phyloP scores from a whole-genome alignment of 805 yeast species.

The Myxozyma vanderwaltii region DNA sequence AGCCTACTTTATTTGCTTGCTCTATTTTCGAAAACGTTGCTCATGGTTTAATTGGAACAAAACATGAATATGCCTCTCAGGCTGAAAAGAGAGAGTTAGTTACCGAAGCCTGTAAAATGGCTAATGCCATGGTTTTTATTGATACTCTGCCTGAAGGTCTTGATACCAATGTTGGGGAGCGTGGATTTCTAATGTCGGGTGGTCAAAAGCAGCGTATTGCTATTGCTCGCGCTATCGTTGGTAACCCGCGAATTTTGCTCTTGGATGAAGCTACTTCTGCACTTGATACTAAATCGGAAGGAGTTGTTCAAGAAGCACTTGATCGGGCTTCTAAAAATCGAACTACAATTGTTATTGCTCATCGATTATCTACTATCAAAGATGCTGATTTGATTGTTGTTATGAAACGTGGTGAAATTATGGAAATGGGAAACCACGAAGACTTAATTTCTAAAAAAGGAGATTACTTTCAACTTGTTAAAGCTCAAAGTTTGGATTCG shows the following conservation, averaged over 20 bases:
- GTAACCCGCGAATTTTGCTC: slow-evolving; percentile 56
- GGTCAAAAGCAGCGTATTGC: slow-evolving; percentile 10
- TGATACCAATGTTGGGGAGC: slow-evolving; percentile 50
- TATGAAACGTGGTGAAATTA: slow-evolving; percentile 49
- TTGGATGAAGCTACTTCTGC: slow-evolving; percentile 72
- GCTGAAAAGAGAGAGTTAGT: slow-evolving; percentile 45
- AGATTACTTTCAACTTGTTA: slow-evolving; percentile 36
- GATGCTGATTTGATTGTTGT: slow-evolving; percentile 54
- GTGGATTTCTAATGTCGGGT: slow-evolving; percentile 8
- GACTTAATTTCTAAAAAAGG: slow-evolving; percentile 37
- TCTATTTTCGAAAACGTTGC: slow-evolving; percentile 76
- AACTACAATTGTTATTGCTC: slow-evolving; percentile 57
- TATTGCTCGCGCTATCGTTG: slow-evolving; percentile 19
- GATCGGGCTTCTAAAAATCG: slow-evolving; percentile 37
- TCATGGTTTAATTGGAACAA: slow-evolving; percentile 59
- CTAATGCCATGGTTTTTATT: slow-evolving; percentile 56
- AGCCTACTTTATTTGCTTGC: slow-evolving; percentile 66
- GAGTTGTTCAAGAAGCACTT: slow-evolving; percentile 59
- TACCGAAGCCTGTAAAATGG: slow-evolving; percentile 50
- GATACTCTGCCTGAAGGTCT: slow-evolving; percentile 53
- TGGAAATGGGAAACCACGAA: slow-evolving; percentile 44
- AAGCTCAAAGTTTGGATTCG: slow-evolving; percentile 34
- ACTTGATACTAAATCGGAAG: slow-evolving; percentile 35
- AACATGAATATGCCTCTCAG: slow-evolving; percentile 41
- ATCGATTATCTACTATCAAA: slow-evolving; percentile 53